A percentile compares a stretch with the other conserved stretches of the same genome.
Conservation (phyloP, 106 monocot genomes). For the Apostasia ramifera region DNA sequence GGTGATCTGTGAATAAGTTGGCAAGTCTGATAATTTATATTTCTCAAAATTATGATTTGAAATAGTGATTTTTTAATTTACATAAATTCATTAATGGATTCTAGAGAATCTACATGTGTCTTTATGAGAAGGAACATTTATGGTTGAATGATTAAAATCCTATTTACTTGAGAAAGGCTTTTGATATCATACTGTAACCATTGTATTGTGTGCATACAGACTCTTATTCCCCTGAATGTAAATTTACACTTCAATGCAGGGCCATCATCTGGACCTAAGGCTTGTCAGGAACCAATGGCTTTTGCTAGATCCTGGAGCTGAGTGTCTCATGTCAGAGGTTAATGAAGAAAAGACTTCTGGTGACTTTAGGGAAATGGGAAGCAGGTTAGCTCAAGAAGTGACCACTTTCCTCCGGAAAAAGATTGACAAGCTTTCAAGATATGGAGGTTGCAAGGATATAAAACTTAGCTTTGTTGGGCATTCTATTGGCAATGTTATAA, state of each 20-base stretch:
- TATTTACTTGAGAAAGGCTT: neutral
- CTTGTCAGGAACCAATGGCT: constrained; percentile 97
- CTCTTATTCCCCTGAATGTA: neutral
- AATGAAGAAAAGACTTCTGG: constrained; percentile 97
- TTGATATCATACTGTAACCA: neutral
- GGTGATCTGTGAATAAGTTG: too few species aligned
- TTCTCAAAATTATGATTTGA: neutral
- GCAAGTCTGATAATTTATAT: neutral
- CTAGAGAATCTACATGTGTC: too few species aligned
- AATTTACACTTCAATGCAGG: constrained; percentile 32
- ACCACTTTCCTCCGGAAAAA: constrained; percentile 59
- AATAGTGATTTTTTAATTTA: too few species aligned
- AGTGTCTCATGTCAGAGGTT: constrained; percentile 91
- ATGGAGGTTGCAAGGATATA: constrained; percentile 75
- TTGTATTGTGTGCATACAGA: neutral
- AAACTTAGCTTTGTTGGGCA: constrained; percentile 97
- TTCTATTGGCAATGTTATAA: constrained; percentile 97
- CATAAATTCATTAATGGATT: neutral
- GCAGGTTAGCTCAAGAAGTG: constrained; percentile 82
- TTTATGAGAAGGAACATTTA: neutral
- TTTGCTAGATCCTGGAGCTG: constrained; percentile 82
- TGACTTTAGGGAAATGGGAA: constrained; percentile 97
- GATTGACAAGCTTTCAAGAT: constrained; percentile 66
- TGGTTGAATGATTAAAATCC: neutral
- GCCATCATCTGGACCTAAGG: constrained; percentile 91